phyloP scores from a whole-genome alignment of 306 rosid genomes.

The Rosa multiflora region DNA sequence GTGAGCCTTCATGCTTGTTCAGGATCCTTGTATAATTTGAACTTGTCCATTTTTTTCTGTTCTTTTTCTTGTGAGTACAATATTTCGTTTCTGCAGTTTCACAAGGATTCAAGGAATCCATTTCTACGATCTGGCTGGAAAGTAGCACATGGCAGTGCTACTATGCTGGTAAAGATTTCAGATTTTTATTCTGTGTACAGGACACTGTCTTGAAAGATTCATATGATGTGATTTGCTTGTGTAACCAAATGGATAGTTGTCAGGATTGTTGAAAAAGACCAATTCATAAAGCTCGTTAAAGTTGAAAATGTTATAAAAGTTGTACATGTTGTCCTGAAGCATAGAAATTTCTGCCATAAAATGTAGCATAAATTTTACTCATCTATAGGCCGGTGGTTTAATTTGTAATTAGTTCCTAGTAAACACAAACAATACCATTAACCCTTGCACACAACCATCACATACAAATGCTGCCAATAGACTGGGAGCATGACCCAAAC shows the following conservation, averaged over 20 bases:
- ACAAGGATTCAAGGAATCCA: background rate
- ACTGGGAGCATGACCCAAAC: background rate
- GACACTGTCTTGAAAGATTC: no score
- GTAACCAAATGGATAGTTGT: no score
- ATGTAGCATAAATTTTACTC: background rate
- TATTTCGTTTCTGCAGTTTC: background rate
- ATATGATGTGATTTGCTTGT: no score
- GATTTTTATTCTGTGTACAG: no score
- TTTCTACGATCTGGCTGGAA: background rate
- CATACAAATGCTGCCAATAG: no score
- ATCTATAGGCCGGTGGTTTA: background rate
- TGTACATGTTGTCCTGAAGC: background rate
- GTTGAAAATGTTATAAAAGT: no score
- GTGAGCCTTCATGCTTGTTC: constrained; percentile 48
- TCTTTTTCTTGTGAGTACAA: background rate
- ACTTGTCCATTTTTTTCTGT: constrained; percentile 1
- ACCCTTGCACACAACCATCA: background rate
- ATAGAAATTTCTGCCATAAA: background rate
- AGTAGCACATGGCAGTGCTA: background rate
- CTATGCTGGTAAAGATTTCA: constrained; percentile 1
- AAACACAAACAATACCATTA: background rate
- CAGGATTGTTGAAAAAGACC: no score
- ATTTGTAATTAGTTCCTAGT: background rate
- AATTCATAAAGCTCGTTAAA: background rate
- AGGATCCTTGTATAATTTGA: background rate